Base-by-base conservation (phyloP, 1,284 basidiomycete species). In the Pyrrhoderma noxium region DNA sequence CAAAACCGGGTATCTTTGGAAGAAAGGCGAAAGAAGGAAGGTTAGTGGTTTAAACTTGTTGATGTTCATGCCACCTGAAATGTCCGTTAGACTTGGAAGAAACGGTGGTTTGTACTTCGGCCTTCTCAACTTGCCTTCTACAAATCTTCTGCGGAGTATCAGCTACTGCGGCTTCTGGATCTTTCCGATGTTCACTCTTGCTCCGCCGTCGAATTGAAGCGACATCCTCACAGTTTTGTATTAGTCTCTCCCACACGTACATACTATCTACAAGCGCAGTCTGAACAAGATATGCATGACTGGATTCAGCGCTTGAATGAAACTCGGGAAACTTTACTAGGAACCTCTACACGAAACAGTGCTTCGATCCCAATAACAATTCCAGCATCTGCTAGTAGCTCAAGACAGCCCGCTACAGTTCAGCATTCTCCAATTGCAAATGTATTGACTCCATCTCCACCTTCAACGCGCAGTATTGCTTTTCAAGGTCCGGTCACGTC, bases 11-110 rank as follows among this genome's bases (percentile, higher is more conserved):
- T 96, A 93, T 70, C 71, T 98, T 47, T 86, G 82, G 77, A 97
- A 97, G 76, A 95, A 93, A 73, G 94, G 95, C 58, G 93, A 98
- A 69, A 80, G 93, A 56, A 77, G 96, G 67, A 98, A 97, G 85
- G 93, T 93, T 59, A 56, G 76, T 51, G 4, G 35, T 25, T 31
- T 37, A 19, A 7, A 27, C 49, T 35, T 23, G 34, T 51, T 54
- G 35, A 42, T 37, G 49, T 53, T 45, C 16, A 34, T 42, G 9
- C 48, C 48, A 31, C 42, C 39, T 52, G 19, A 48, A 44, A 43
- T 52, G 46, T 45, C 51, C 21, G 7, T 5, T 62, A 96, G 91
- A 92, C 86, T 1, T 99, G 95, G 95, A 98, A 98, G 76, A 94
- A 94, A 71, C 80, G 95, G 35, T 99, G 95, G 95, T 99, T 98